Evolutionary conservation across 179 eudicot genomes (phyloP), one percentile per base, ranked within the genome.

Genomic region (Gypsophila paniculata): DNA sequence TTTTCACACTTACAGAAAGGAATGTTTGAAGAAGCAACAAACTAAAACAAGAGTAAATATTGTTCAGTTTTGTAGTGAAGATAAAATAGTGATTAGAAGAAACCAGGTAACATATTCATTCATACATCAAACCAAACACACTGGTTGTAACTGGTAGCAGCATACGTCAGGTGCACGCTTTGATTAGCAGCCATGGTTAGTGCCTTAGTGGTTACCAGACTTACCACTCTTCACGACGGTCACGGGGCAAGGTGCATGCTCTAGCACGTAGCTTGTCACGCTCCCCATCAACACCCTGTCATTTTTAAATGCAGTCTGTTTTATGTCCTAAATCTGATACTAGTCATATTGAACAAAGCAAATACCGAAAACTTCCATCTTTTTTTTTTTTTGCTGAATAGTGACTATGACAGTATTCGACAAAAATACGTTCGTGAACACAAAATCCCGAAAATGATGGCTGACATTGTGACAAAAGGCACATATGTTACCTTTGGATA

Each of bases 241-340:
- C 13, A 83, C 82, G 0, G 84, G 84, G 79, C 86, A 83, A 53
- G 73, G 8, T 15, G 82, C 83, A 70, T 79, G 75, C 73, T 76
- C 73, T 71, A 82, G 55, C 72, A 84, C 87, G 42, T 82, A 72
- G 78, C 70, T 82, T 1, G 83, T 84, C 52, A 84, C 83, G 49
- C 85, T 84, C 38, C 87, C 87, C 38, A 82, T 68, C 69, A 84
- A 13, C 21, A 77, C 75, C 85, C 87, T 84, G 74, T 32, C 59
- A 64, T 13, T 29, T n/a, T 44, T 6, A 55, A 66, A 57, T 14
- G 5, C 23, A 23, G 38, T 17, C 5, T 5, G 14, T 73, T 8
- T 29, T 4, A 2, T 32, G 17, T 17, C 22, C 21, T 25, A 60
- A 36, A 57, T 5, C 29, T 8, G 8, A 55, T 25, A 4, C n/a